phyloP scores from a whole-genome alignment of 2,329 filamentous ascomycete species.

The Aspergillus calidoustus region DNA sequence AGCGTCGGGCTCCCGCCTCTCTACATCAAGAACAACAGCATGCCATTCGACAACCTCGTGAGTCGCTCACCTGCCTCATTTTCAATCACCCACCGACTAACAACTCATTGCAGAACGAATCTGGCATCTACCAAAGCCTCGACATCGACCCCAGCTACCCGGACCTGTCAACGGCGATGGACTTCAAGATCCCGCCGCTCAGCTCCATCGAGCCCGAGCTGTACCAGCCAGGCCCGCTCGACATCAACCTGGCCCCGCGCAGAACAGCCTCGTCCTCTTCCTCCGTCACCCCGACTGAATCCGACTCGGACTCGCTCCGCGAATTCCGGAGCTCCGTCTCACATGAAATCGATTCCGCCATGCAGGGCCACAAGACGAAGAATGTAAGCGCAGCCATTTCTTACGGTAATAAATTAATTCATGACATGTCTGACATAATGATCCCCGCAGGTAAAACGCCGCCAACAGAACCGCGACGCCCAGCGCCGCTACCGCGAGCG shows the following conservation, averaged over 20 bases:
- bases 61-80: not conserved
- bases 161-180: not conserved
- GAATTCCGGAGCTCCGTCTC: not conserved
- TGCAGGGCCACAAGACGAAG: not conserved
- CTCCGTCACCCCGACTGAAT: not conserved
- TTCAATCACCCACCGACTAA: not conserved
- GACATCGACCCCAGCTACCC: not conserved
- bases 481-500: not conserved
- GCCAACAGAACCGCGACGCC: not conserved
- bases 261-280: not conserved
- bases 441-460: not conserved
- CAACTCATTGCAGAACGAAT: not conserved
- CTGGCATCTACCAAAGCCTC: not conserved
- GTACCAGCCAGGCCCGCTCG: not conserved
- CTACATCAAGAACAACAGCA: not conserved
- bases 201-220: not conserved
- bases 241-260: not conserved
- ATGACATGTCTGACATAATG: no score
- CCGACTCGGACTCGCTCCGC: not conserved
- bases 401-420: no score
- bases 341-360: not conserved
- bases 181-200: not conserved
- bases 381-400: not conserved
- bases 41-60: not conserved
- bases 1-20: not conserved